Base-by-base conservation (phyloP, 805 yeast species). In the Metschnikowia colocasiae region DNA sequence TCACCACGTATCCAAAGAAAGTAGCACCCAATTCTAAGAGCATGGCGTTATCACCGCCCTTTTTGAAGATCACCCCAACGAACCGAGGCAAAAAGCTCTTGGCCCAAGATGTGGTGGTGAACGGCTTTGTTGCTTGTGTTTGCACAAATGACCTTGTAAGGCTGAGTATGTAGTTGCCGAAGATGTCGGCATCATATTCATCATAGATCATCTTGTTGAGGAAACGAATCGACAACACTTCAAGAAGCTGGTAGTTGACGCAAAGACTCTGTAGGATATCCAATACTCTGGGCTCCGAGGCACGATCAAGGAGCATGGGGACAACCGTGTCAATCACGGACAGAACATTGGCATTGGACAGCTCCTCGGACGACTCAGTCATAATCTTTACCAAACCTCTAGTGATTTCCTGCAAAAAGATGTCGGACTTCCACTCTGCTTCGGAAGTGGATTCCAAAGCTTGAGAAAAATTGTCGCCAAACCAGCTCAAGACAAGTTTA, bases 401-500 rank as follows among this genome's bases (percentile, higher is more conserved):
- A 20, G 85, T 59, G 12, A 83, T 73, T 12, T 81, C 81, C 15
- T 65, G 67, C 33, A 78, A 72, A 1, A 87, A 74, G 20, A 78
- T 70, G 33, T 78, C 78, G 35, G 79, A 75, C 22, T 60, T 59
- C 61, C 65, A 59, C 6, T 51, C 51, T 2, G 38, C 15, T 29
- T 48, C 49, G 3, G 48, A 39, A 8, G 49, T 42, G 51, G 75
- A 81, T 3, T 65, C 64, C n/a, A 83, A 61, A 15, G 56, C 47
- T 4, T 44, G 48, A 5, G 53, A 42, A 6, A 87, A 68, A 12
- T 81, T 75, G 35, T 83, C 90, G 3, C 80, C 80, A 31, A 88
- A 67, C 55, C 83, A 80, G 53, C 80, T 87, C 29, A 84, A 78
- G 6, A 87, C 69, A 44, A 87, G 65, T 25, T 80, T 76, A 23